Conservation (phyloP, 2,329 filamentous ascomycete genomes). For the Whalleya microplaca region DNA sequence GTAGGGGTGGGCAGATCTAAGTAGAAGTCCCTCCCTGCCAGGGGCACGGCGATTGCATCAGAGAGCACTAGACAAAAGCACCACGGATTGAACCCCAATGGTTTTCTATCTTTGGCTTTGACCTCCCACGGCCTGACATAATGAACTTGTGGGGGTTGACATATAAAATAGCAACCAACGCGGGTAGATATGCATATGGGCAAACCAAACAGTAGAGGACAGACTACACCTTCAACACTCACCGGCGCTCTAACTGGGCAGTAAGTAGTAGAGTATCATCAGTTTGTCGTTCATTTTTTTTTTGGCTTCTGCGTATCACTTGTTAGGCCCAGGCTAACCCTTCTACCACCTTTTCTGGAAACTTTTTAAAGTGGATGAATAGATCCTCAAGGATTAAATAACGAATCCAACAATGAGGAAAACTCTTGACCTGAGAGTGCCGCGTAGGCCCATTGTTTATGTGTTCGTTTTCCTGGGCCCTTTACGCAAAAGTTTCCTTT, state of each 20-base stretch:
- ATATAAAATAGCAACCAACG: slow-evolving; percentile 21
- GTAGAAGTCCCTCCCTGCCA: background rate
- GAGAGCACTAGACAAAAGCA: background rate
- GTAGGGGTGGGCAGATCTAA: background rate
- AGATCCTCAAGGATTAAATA: slow-evolving; percentile 25
- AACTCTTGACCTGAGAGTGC: slow-evolving; percentile 21
- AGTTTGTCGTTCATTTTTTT: background rate
- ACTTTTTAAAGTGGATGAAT: slow-evolving; percentile 16
- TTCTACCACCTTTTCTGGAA: slow-evolving; percentile 19
- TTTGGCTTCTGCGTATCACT: too few species aligned
- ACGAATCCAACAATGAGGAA: slow-evolving; percentile 20
- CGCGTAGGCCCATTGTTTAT: slow-evolving; percentile 20
- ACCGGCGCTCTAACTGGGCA: background rate
- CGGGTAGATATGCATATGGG: slow-evolving; percentile 21
- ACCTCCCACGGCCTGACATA: slow-evolving; percentile 25
- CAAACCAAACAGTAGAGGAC: background rate
- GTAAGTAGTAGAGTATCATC: background rate
- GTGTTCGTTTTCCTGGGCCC: background rate
- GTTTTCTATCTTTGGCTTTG: background rate
- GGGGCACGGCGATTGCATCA: background rate
- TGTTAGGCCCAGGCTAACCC: slow-evolving; percentile 10
- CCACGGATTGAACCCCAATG: background rate
- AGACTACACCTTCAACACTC: background rate
- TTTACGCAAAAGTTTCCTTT: background rate
- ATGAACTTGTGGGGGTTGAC: slow-evolving; percentile 27